These are phyloP conservation scores for Wallacemonas rigidus DNA, from an alignment of 208 protist species.

Conservation along the genomic window DNA sequence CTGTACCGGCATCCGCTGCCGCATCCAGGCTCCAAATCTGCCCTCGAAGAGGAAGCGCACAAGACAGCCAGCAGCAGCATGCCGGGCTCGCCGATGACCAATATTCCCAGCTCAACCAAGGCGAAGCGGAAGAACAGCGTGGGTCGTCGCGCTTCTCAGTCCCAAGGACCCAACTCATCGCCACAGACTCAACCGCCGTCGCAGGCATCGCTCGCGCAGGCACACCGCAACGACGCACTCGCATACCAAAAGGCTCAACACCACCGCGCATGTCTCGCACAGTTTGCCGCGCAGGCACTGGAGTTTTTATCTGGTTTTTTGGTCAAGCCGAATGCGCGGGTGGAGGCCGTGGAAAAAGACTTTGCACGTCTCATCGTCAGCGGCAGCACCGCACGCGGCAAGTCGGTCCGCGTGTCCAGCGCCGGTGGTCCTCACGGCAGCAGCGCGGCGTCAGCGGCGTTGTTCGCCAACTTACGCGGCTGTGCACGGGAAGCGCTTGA, in stretches of 20 bases:
- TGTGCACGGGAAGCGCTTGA: conserved; percentile 18
- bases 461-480: conserved; percentile 3
- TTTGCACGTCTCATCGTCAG: not conserved
- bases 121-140: conserved; percentile 7
- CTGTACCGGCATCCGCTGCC: conserved; percentile 9
- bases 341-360: not conserved
- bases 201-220: not conserved
- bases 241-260: not conserved
- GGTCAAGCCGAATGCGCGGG: conserved; percentile 1
- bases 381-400: not conserved
- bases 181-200: not conserved
- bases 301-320: not conserved
- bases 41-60: conserved; percentile 3
- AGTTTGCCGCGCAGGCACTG: conserved; percentile 13
- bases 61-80: conserved; percentile 1
- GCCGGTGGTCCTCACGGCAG: not conserved
- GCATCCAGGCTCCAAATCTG: not conserved
- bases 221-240: not conserved
- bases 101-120: conserved; percentile 10
- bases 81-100: not conserved
- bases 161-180: not conserved
- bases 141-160: not conserved
- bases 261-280: not conserved
- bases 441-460: not conserved
- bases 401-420: not conserved